These are phyloP conservation scores for Lachancea mirantina DNA, from an alignment of 805 yeast species.

Conservation along the genomic window DNA sequence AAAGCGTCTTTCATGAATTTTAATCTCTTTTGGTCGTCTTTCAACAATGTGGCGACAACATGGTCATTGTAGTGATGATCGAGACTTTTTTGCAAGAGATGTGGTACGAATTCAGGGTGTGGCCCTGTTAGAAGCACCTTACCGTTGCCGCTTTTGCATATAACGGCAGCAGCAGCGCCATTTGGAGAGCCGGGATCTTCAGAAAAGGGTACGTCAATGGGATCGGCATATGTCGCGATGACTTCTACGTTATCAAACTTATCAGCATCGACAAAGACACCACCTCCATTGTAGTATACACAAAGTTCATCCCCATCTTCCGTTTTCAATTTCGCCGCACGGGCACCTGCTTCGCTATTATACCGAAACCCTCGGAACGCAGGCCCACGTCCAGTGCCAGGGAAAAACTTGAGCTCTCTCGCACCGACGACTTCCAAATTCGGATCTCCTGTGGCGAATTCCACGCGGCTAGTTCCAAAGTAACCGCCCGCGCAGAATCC, in stretches of 20 bases:
- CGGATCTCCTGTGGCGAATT: constrained; percentile 73
- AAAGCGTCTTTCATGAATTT: constrained; percentile 53
- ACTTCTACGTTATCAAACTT: constrained; percentile 55
- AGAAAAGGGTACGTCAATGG: constrained; percentile 41
- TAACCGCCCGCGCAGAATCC: constrained; percentile 98
- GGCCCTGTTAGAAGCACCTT: constrained; percentile 70
- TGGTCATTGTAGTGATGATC: constrained; percentile 27
- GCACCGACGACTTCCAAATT: constrained; percentile 75
- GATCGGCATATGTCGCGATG: constrained; percentile 58
- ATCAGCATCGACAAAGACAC: constrained; percentile 71
- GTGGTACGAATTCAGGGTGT: constrained; percentile 81
- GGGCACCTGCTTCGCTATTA: constrained; percentile 68
- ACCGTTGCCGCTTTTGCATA: constrained; percentile 61
- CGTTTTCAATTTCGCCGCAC: constrained; percentile 44
- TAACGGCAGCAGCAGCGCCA: constrained; percentile 61
- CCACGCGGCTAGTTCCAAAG: constrained; percentile 65
- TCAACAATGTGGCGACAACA: constrained; percentile 37
- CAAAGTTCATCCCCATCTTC: constrained; percentile 24
- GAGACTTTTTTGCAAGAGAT: constrained; percentile 35
- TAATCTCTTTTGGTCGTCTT: constrained; percentile 42
- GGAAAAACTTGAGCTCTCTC: constrained; percentile 74
- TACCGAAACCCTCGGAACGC: constrained; percentile 77
- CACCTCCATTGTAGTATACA: constrained; percentile 83
- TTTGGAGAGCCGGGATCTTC: constrained; percentile 25
- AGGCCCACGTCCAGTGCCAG: constrained; percentile 78